Percentiles rank a stretch among this genome's conserved stretches.
These are phyloP conservation scores for Solanum sejunctum DNA, from an alignment of 257 asterid genomes.

Conservation along the genomic window DNA sequence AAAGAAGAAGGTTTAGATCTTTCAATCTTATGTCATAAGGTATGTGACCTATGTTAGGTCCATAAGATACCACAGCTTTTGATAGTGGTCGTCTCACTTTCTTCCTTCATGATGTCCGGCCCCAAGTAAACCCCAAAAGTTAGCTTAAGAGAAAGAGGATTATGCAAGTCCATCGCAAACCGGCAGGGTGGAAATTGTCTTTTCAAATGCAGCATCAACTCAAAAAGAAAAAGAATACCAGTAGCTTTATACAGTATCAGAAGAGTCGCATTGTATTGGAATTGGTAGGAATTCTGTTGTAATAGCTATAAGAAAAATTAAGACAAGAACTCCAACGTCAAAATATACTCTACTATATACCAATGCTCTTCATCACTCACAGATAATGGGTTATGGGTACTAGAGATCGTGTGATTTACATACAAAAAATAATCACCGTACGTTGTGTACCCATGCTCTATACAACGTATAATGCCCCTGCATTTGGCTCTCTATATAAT, in stretches of 20 bases:
- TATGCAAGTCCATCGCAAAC: no score
- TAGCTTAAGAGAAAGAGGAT: no score
- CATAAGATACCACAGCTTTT: no score
- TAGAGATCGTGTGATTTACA: background rate
- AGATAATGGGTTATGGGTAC: background rate
- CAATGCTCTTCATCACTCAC: background rate
- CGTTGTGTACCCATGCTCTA: background rate
- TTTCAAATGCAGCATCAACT: background rate
- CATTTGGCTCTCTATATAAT: background rate
- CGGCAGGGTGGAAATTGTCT: no score
- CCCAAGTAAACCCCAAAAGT: no score
- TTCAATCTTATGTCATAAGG: no score
- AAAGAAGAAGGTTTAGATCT: no score
- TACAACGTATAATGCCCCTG: background rate
- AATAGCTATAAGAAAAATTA: background rate
- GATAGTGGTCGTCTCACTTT: no score
- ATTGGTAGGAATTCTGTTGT: background rate
- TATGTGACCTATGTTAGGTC: no score
- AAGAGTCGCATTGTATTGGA: background rate
- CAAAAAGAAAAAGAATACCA: background rate
- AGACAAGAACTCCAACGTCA: background rate
- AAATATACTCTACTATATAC: background rate
- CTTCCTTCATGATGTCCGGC: no score
- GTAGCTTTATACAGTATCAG: background rate
- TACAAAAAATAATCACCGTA: background rate